Evolutionary conservation across 169 alveolate species (phyloP).

Genomic region (Pseudocohnilembus persalinus): DNA sequence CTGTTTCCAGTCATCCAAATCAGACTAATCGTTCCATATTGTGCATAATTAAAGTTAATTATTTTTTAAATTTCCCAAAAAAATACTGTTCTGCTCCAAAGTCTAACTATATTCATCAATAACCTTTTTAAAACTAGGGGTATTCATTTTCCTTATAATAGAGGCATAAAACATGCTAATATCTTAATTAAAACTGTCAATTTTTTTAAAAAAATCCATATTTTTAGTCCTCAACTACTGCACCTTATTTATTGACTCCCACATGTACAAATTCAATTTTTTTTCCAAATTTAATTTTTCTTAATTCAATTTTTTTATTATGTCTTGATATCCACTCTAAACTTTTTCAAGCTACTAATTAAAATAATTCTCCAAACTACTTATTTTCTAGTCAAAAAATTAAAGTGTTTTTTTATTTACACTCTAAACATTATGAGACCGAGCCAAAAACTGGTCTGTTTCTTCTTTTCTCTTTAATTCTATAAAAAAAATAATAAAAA

Average conservation of each 20-base stretch:
- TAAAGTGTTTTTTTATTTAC: not conserved
- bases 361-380: too few relatives aligned
- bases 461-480: not conserved
- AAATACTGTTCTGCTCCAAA: not conserved
- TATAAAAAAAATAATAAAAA: too few relatives aligned
- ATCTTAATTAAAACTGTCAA: not conserved
- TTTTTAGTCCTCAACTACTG: too few relatives aligned
- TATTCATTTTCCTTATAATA: not conserved
- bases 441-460: not conserved
- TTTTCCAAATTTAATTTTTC: not conserved
- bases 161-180: not conserved
- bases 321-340: not conserved
- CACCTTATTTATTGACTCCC: not conserved
- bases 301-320: not conserved
- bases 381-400: not conserved
- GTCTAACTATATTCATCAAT: not conserved
- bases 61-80: not conserved
- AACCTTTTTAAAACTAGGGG: not conserved
- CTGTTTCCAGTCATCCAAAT: not conserved
- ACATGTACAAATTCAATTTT: not conserved
- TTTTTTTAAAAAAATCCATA: too few relatives aligned
- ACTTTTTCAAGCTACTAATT: not conserved
- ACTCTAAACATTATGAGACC: not conserved
- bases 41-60: not conserved
- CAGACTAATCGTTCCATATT: not conserved